A percentile compares a stretch with the other conserved stretches of the same genome.
Evolutionary conservation across 129 eudicot genomes (phyloP).

Genomic region (Lonicera japonica): DNA sequence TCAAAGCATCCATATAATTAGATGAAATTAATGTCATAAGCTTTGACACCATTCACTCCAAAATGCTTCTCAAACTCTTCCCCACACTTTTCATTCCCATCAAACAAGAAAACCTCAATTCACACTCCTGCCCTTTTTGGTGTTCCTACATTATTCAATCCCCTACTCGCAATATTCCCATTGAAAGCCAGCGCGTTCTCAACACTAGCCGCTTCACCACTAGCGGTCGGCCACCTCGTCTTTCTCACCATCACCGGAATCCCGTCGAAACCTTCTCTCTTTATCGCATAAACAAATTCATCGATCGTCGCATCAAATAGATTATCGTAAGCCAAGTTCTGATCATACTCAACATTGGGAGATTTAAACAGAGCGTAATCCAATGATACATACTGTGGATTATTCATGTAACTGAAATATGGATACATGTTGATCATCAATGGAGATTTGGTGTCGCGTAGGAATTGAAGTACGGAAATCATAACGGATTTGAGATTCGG

Average conservation of each 20-base stretch:
- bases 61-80: constrained; percentile 66
- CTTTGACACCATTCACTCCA: constrained; percentile 62
- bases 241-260: constrained; percentile 69
- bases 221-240: constrained; percentile 80
- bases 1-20: not conserved
- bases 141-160: constrained; percentile 55
- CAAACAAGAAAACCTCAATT: constrained; percentile 70
- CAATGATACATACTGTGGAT: constrained; percentile 34
- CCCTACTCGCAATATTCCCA: constrained; percentile 56
- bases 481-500: constrained; percentile 28
- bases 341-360: constrained; percentile 19
- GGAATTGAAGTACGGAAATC: constrained; percentile 37
- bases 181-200: constrained; percentile 67
- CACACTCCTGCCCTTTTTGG: constrained; percentile 69
- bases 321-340: constrained; percentile 39
- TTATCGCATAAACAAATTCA: constrained; percentile 64
- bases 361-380: constrained; percentile 52
- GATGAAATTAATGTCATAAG: constrained; percentile 57
- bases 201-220: constrained; percentile 46
- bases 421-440: constrained; percentile 86
- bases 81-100: constrained; percentile 69
- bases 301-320: constrained; percentile 67
- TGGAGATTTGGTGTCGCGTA: constrained; percentile 47
- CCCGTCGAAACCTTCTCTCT: constrained; percentile 53
- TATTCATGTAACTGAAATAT: constrained; percentile 53